Percentiles rank a stretch among this genome's conserved stretches.
These are phyloP conservation scores for Tulasnella sp. DNA, from an alignment of 768 basidiomycete species.

Conservation along the genomic window DNA sequence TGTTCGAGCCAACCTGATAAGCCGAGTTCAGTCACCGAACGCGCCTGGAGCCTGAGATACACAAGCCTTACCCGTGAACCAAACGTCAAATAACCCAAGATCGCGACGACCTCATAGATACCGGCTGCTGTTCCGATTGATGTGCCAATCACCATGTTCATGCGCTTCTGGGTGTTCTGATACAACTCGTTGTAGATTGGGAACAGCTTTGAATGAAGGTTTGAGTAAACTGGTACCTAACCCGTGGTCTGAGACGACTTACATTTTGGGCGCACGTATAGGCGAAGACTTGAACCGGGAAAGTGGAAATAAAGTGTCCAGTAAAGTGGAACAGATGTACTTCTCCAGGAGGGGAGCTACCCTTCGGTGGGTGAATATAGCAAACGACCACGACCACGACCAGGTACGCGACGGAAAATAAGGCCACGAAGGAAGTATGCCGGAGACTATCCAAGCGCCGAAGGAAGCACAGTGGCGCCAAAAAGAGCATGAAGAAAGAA, in stretches of 20 bases:
- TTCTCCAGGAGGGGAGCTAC: conserved; percentile 55
- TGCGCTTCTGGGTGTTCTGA: conserved; percentile 66
- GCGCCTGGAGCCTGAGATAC: conserved; percentile 23
- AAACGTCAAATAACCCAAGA: conserved; percentile 90
- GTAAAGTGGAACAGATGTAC: conserved; percentile 66
- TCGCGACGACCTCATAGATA: conserved; percentile 80
- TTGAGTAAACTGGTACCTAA: not conserved
- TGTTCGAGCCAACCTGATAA: conserved; percentile 75
- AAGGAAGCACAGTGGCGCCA: conserved; percentile 77
- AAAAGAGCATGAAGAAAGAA: conserved; percentile 60
- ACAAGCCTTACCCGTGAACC: conserved; percentile 57
- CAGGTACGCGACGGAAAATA: conserved; percentile 81
- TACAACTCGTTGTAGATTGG: conserved; percentile 89
- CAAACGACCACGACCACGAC: conserved; percentile 70
- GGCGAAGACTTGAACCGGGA: conserved; percentile 91
- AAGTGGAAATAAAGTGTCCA: conserved; percentile 68
- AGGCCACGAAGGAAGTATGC: conserved; percentile 83
- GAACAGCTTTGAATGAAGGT: conserved; percentile 57
- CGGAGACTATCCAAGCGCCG: conserved; percentile 76
- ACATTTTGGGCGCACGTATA: conserved; percentile 93
- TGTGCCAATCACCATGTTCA: conserved; percentile 80
- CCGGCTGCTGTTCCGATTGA: conserved; percentile 79
- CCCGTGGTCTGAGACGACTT: conserved; percentile 28
- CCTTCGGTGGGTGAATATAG: conserved; percentile 67
- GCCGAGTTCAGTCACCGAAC: conserved; percentile 3